phyloP scores from a whole-genome alignment of 768 basidiomycete genomes.

The Suillus cothurnatus region DNA sequence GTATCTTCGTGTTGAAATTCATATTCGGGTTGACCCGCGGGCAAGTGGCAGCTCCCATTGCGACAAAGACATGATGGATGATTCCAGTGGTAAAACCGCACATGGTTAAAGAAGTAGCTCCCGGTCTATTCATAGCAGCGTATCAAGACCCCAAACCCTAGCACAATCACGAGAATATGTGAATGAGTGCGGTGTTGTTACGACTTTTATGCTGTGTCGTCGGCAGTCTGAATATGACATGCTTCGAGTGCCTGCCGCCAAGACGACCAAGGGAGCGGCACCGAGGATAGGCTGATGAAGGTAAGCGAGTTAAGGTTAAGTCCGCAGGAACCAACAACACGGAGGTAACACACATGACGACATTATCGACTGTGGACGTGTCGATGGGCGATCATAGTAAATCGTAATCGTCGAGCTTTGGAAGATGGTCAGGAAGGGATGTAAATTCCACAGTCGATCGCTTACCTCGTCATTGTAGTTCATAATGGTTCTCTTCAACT shows the following conservation, averaged over 20 bases:
- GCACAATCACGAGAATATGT: conserved; percentile 2
- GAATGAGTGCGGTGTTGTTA: background rate
- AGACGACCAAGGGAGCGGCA: background rate
- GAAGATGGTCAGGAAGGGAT: conserved; percentile 19
- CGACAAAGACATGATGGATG: conserved; percentile 12
- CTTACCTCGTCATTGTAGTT: conserved; percentile 93
- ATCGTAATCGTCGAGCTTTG: conserved; percentile 93
- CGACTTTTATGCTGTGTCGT: conserved; percentile 1
- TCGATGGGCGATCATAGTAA: conserved; percentile 51
- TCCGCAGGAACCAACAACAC: conserved; percentile 3
- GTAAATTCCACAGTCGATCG: conserved; percentile 1
- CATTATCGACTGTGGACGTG: background rate
- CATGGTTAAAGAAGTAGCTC: background rate
- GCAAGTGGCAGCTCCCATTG: conserved; percentile 21
- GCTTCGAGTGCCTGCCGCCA: background rate
- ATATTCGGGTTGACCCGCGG: background rate
- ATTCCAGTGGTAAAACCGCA: background rate
- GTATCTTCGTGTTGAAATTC: background rate
- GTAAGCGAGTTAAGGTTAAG: conserved; percentile 6
- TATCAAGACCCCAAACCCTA: conserved; percentile 2
- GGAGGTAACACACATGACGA: conserved; percentile 2
- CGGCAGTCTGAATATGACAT: conserved; percentile 4
- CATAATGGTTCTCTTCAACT: conserved; percentile 95
- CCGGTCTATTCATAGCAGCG: background rate
- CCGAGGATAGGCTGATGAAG: conserved; percentile 3